Evolutionary conservation across 78 protist species (phyloP), one percentile per base, ranked within the genome.

Genomic region (Dictyostelium brefeldianum): DNA sequence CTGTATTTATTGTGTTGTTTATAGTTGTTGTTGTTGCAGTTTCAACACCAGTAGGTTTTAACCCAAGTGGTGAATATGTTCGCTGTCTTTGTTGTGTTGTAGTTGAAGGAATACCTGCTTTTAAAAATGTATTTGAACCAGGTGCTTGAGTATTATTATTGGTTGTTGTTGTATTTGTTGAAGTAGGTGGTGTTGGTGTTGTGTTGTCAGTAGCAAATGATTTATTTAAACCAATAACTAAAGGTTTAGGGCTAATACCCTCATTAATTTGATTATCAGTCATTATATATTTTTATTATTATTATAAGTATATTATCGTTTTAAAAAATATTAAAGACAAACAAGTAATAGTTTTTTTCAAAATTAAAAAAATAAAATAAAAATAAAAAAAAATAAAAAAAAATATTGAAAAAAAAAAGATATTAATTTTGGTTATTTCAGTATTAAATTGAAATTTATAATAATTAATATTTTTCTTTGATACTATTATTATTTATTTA

Each of bases 51-150:
- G 50, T 57, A 8, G 54, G 43, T 12, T 74, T 71, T 77, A 65
- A 75, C n/a, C 84, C 54, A 6, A 87, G 36, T 22, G 93, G 93
- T n/a, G 93, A 87, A 20, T 64, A 9, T 27, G 93, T 74, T n/a
- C 93, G 53, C 41, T 71, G 78, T 65, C 79, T 87, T 3, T 62
- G 29, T 48, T 36, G 43, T 36, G 43, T 36, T 59, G 11, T 65
- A 75, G 80, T 47, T 27, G 81, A 12, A 75, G 67, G 75, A 17
- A 64, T 25, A 56, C 67, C 91, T 10, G 81, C 46, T 73, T 83
- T 83, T 36, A 83, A 83, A 36, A 12, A 22, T 27, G 41, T 51
- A 36, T 17, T 56, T 18, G 25, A 50, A n/a, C n/a, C n/a, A 31
- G 57, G 57, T 1, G 57, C 27, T 14, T 29, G 41, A 4, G 29